Evolutionary conservation across 495 filamentous ascomycete species (phyloP).

Genomic region (Neurospora cerealis): DNA sequence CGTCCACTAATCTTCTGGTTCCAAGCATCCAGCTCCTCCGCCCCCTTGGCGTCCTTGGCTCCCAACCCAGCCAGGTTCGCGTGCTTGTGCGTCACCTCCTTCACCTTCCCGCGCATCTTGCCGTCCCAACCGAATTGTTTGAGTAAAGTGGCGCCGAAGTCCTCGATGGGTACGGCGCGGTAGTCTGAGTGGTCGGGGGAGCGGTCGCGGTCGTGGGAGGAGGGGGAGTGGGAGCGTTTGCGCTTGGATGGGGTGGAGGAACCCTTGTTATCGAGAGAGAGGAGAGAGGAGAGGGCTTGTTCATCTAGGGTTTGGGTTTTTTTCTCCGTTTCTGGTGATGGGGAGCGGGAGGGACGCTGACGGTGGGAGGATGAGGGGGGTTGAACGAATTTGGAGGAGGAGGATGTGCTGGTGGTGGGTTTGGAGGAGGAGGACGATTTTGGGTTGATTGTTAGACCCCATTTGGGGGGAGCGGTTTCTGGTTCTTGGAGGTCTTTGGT

Average conservation of each 20-base stretch:
- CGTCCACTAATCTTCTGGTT: constrained; percentile 17
- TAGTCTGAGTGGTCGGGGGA: constrained; percentile 75
- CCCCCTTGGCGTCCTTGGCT: constrained; percentile 57
- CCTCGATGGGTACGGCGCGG: constrained; percentile 77
- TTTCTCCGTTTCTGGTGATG: constrained; percentile 8
- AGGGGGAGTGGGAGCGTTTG: constrained; percentile 39
- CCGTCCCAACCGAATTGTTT: constrained; percentile 95
- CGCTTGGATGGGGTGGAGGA: neutral
- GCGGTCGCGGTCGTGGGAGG: constrained; percentile 70
- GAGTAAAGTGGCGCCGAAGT: constrained; percentile 82
- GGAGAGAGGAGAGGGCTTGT: constrained; percentile 68
- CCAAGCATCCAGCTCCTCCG: constrained; percentile 48
- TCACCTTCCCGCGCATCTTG: constrained; percentile 45
- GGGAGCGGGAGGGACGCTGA: neutral
- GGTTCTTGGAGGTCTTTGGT: neutral
- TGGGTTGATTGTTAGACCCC: neutral
- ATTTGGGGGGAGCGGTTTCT: neutral
- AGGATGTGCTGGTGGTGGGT: neutral
- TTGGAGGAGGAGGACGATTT: neutral
- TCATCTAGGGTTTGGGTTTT: constrained; percentile 49
- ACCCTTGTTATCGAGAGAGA: constrained; percentile 38
- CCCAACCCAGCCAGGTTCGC: constrained; percentile 82
- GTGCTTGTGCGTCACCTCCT: constrained; percentile 46
- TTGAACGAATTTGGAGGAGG: too few relatives aligned
- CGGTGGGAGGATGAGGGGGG: neutral